Evolutionary conservation across 2,329 filamentous ascomycete species (phyloP), one percentile per base, ranked within the genome.

Genomic region (Colletotrichum limetticola): DNA sequence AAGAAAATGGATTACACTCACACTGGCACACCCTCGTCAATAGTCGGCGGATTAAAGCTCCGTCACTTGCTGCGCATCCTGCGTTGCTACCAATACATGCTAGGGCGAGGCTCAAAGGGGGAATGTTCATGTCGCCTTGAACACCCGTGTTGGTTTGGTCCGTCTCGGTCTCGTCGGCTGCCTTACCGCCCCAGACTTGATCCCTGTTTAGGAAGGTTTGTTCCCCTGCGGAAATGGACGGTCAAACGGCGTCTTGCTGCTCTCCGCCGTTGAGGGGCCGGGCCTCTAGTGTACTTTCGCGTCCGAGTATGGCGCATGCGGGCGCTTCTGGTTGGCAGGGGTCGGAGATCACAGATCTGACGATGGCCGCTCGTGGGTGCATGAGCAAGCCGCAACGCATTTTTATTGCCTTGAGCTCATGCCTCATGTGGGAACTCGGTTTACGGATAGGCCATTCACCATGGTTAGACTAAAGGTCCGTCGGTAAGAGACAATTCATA

Each of bases 141-240:
- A 55, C 30, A 59, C 16, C 56, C 57, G 42, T 26, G 42, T 59
- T 61, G 52, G 37, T 64, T 69, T 63, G 65, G 42, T 60, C 59
- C 42, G 69, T 46, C 28, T 53, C 65, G 66, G 70, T 70, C 55
- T 66, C 66, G 56, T 70, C 66, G 53, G 60, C 60, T 61, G 59
- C 30, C 42, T 52, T 60, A n/a, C 37, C 59, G 66, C 59, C 58
- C 57, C 64, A 35, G 49, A 53, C n/a, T 53, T 63, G 46, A 53
- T n/a, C 52, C 42, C 42, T 49, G 35, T 32, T 14, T 26, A 35
- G 66, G 32, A 35, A 30, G 16, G 12, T 55, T 49, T 55, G 30
- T 30, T 56, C 49, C 49, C 46, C 57, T 66, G 68, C 57, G 28
- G 32, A 24, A 63, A 64, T 68, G 42, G 65, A 63, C 65, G 53